These are phyloP conservation scores for Lanzia echinophila DNA, from an alignment of 2,329 filamentous ascomycete species.

Conservation along the genomic window DNA sequence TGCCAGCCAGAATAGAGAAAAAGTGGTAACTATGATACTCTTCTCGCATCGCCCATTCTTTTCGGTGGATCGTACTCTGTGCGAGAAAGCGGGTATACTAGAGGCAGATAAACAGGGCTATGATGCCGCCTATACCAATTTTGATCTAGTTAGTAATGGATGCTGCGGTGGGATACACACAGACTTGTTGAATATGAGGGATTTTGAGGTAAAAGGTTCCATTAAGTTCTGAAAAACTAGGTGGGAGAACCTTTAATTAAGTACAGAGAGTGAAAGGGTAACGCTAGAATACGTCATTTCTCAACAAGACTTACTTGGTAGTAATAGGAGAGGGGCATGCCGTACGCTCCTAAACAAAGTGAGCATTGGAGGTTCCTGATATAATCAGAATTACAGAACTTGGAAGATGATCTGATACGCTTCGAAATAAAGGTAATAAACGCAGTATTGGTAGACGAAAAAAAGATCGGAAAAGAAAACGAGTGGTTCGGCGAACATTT, in stretches of 20 bases:
- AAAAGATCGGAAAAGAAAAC: constrained; percentile 55
- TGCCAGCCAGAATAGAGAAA: constrained; percentile 50
- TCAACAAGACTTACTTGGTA: no score
- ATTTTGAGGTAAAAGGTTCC: no score
- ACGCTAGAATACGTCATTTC: no score
- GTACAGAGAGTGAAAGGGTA: no score
- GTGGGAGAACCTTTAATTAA: no score
- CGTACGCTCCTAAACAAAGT: no score
- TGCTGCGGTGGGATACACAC: no score
- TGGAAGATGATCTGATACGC: constrained; percentile 56
- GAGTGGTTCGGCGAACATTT: constrained; percentile 52
- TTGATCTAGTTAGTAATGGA: no score
- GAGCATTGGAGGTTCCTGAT: no score
- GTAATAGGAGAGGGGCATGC: no score
- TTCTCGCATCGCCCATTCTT: constrained; percentile 42
- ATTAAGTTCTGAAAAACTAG: no score
- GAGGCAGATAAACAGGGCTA: constrained; percentile 41
- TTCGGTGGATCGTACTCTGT: constrained; percentile 40
- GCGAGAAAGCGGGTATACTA: constrained; percentile 45
- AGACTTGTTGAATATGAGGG: no score
- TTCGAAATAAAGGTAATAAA: constrained; percentile 57
- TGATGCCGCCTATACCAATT: constrained; percentile 39
- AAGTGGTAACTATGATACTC: constrained; percentile 45
- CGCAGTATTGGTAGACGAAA: constrained; percentile 51
- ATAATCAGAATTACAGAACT: constrained; percentile 10